phyloP scores from a whole-genome alignment of 345 rosid species.

The Eutrema heterophyllum region DNA sequence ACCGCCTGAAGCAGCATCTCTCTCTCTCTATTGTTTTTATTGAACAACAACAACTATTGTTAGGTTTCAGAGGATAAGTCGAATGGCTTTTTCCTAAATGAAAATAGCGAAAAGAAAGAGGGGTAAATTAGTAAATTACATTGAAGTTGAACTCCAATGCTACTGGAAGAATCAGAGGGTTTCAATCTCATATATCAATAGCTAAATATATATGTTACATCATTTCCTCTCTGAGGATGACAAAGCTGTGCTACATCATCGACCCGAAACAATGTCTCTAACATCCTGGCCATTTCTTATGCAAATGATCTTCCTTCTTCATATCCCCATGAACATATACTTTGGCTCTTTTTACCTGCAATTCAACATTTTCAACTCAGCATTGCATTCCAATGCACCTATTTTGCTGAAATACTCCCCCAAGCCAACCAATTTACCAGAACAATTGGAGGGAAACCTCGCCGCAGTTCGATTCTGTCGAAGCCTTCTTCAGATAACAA shows the following conservation, averaged over 20 bases:
- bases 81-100: background rate
- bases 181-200: background rate
- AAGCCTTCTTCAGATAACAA: slow-evolving; percentile 59
- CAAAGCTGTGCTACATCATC: background rate
- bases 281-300: slow-evolving; percentile 64
- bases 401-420: background rate
- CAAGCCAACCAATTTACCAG: slow-evolving; percentile 41
- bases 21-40: background rate
- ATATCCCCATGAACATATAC: slow-evolving; percentile 60
- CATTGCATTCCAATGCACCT: slow-evolving; percentile 3
- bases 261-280: background rate
- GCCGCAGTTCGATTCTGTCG: slow-evolving; percentile 49
- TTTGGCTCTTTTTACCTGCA: slow-evolving; percentile 69
- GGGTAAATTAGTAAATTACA: background rate
- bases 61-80: slow-evolving; percentile 26
- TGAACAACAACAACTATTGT: no score
- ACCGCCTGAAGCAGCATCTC: slow-evolving; percentile 58
- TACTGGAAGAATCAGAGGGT: background rate
- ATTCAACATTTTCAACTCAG: slow-evolving; percentile 14
- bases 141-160: slow-evolving; percentile 10
- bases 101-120: background rate
- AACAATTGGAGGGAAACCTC: slow-evolving; percentile 49
- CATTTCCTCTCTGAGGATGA: background rate
- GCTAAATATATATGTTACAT: background rate
- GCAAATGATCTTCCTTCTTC: slow-evolving; percentile 31